phyloP scores from a whole-genome alignment of 2,329 filamentous ascomycete genomes.

The Blumeria hordei region DNA sequence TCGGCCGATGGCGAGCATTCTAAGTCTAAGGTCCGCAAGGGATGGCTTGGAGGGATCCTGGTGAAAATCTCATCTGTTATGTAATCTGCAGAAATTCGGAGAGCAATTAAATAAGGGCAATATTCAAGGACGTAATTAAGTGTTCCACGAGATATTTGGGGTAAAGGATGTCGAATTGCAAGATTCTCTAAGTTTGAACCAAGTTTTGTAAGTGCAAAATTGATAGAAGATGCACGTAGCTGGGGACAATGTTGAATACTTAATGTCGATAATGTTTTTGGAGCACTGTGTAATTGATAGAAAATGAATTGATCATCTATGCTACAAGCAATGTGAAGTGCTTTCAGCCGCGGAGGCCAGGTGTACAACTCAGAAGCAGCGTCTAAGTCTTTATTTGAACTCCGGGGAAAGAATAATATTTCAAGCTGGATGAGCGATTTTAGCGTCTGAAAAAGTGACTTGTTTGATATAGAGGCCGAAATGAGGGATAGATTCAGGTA shows the following conservation, averaged over 20 bases:
- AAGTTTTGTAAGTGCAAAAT: conserved; percentile 7
- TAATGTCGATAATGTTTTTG: conserved; percentile 8
- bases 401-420: conserved; percentile 14
- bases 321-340: conserved; percentile 14
- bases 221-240: conserved; percentile 7
- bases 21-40: conserved; percentile 13
- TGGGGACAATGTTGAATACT: conserved; percentile 15
- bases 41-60: conserved; percentile 5
- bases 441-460: conserved; percentile 13
- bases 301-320: conserved; percentile 12
- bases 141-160: conserved; percentile 7
- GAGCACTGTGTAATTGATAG: conserved; percentile 8
- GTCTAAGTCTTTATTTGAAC: conserved; percentile 6
- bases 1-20: conserved; percentile 12
- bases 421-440: conserved; percentile 11
- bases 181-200: conserved; percentile 12
- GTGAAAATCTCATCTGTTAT: conserved; percentile 11
- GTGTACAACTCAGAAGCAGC: conserved; percentile 5
- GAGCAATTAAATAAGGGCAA: conserved; percentile 10
- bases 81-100: conserved; percentile 15
- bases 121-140: conserved; percentile 9
- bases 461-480: conserved; percentile 13
- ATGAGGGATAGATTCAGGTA: conserved; percentile 14
- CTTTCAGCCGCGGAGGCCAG: conserved; percentile 14
- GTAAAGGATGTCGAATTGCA: conserved; percentile 15